Base-by-base conservation (phyloP, 2,329 filamentous ascomycete species). In the Stagonosporopsis vannaccii region DNA sequence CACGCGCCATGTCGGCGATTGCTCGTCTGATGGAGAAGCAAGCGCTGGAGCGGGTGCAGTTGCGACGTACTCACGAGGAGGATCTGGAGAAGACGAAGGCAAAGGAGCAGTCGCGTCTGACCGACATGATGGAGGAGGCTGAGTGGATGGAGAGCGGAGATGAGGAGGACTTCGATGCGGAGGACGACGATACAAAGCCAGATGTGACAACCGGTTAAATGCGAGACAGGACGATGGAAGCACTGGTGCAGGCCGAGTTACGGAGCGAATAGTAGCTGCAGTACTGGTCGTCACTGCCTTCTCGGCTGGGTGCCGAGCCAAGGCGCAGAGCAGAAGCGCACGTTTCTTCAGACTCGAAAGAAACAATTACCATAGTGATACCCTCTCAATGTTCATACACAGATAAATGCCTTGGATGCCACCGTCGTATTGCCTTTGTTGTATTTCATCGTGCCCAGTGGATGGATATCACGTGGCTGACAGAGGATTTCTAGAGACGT, bases 91-190 rank as follows among this genome's bases (percentile, higher is more conserved):
- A 13, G n/a, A 43, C 26, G 22, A 41, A 51, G 50, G 43, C 22
- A 6, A 30, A 45, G 47, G 49, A 65, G 6, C 13, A 35, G 47
- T 42, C 23, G 3, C 11, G 30, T 0, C 20, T 44, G 4, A 42
- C 51, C 3, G 48, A 44, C 4, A 41, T 51, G 17, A 30, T 59
- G n/a, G 22, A 30, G 6, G 35, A 51, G 3, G 33, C 57, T 7
- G 58, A 58, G 3, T 50, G 56, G 22, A 13, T 54, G 35, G 51
- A 53, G 6, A 60, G 60, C 19, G 58, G 45, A 17, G 63, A 56
- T 9, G 61, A 58, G 19, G 48, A 58, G 23, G 46, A 58, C 4
- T 52, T 52, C 12, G 57, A 47, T n/a, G 45, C 51, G 7, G 52
- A 49, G 7, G 48, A 56, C 6, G 54, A 51, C 7, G 33, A 44